A percentile compares a stretch with the other conserved stretches of the same genome.
These are phyloP conservation scores for Fusarium anthophilum DNA, from an alignment of 2,329 filamentous ascomycete species.

Conservation along the genomic window DNA sequence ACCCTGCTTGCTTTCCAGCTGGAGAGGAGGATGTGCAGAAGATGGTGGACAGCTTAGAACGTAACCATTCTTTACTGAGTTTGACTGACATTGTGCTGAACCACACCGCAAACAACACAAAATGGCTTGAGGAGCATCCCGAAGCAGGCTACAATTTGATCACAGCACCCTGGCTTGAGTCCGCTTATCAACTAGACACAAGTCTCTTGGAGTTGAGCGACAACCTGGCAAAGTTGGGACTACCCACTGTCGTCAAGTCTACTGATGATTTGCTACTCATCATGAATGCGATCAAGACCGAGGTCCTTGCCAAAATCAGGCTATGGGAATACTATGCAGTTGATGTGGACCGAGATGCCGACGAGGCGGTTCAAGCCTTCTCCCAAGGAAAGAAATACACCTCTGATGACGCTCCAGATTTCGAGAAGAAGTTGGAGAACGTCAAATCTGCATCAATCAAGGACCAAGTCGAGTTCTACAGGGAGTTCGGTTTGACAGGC, in stretches of 20 bases:
- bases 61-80: slow-evolving; percentile 83
- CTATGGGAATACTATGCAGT: slow-evolving; percentile 96
- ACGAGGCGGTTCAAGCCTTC: slow-evolving; percentile 78
- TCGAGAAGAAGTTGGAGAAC: slow-evolving; percentile 55
- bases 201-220: slow-evolving; percentile 79
- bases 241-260: slow-evolving; percentile 78
- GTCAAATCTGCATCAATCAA: slow-evolving; percentile 57
- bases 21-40: slow-evolving; percentile 84
- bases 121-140: slow-evolving; percentile 93
- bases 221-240: slow-evolving; percentile 73
- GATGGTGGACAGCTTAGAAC: slow-evolving; percentile 83
- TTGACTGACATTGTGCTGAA: slow-evolving; percentile 98
- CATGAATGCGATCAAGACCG: slow-evolving; percentile 84
- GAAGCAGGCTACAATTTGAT: slow-evolving; percentile 95
- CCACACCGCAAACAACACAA: slow-evolving; percentile 94
- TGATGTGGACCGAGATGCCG: slow-evolving; percentile 77
- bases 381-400: slow-evolving; percentile 65
- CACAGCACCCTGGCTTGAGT: slow-evolving; percentile 82
- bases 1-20: slow-evolving; percentile 80
- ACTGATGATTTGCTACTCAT: slow-evolving; percentile 79
- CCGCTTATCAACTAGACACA: slow-evolving; percentile 70
- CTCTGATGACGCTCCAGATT: slow-evolving; percentile 54
- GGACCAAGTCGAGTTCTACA: slow-evolving; percentile 69
- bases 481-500: slow-evolving; percentile 74
- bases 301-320: slow-evolving; percentile 79